Conservation (phyloP, 1,139 yeast species). For the Candida mesenterica region DNA sequence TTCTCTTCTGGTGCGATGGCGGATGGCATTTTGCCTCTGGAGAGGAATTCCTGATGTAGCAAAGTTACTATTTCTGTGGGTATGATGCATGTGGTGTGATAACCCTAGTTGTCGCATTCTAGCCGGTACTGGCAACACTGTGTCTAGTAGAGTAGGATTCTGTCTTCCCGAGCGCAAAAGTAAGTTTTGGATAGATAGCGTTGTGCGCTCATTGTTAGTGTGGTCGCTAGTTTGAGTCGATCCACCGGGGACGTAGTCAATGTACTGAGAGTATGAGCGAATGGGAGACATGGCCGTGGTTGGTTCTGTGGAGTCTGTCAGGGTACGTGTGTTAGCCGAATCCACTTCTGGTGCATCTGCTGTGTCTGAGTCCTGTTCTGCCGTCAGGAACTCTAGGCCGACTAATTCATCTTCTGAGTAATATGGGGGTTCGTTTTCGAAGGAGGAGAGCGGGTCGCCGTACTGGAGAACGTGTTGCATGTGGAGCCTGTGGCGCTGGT, state of each 20-base stretch:
- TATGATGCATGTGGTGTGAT: neutral
- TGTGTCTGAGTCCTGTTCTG: neutral
- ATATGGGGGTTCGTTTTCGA: neutral
- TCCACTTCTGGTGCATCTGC: neutral
- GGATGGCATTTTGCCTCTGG: conserved; percentile 17
- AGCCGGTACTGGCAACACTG: conserved; percentile 2
- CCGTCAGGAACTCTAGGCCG: conserved; percentile 1
- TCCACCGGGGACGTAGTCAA: neutral
- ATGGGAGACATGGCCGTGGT: no score
- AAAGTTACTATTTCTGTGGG: neutral
- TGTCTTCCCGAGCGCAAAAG: conserved; percentile 7
- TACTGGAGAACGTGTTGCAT: no score
- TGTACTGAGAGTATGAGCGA: no score
- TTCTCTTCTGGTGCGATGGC: conserved; percentile 3
- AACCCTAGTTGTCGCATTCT: neutral
- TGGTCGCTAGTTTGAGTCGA: conserved; percentile 1
- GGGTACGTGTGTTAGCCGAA: neutral
- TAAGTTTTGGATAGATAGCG: conserved; percentile 4
- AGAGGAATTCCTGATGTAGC: conserved; percentile 12
- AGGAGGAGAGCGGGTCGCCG: no score
- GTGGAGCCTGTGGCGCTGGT: no score
- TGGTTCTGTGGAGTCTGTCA: no score
- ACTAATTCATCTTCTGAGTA: neutral
- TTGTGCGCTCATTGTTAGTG: conserved; percentile 1
- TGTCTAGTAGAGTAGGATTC: conserved; percentile 3